Base-by-base conservation (phyloP, 2,329 filamentous ascomycete species). In the Colletotrichum plurivorum region DNA sequence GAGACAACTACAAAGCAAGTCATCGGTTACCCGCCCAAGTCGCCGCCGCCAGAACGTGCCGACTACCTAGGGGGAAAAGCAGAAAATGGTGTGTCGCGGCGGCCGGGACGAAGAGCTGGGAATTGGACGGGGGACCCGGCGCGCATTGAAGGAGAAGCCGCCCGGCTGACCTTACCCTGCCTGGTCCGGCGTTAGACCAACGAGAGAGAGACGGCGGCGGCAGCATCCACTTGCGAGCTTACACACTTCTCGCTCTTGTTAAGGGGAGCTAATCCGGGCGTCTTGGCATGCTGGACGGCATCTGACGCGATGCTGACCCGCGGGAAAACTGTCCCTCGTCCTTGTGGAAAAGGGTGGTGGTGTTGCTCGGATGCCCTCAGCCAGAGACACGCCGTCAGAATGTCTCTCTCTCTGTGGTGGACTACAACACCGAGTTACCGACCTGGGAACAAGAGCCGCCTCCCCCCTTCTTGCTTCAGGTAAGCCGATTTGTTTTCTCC, bases 331-430 rank as follows among this genome's bases (percentile, higher is more conserved):
- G 41, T 41, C 41, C 41, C 4, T 43, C 16, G 15, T 41, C 41
- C 13, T 43, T 13, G 13, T 43, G 41, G 2, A 36, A 36, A 36
- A 36, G 2, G 31, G 31, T 36, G 31, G 31, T 49, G n/a, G n/a
- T 49, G 46, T 20, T 55, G 27, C 18, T 41, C 52, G 52, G 27
- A 18, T 56, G 22, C 22, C 25, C 41, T 68, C 60, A 54, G 62
- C 54, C 51, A 55, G 57, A 55, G 57, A 66, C 62, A 69, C 51
- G 27, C 48, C 62, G 48, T 61, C 67, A 69, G 62, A 69, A 69
- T 69, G 67, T 69, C 67, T 69, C 55, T 36, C 8, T 65, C 48
- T 69, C 55, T 69, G 49, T 69, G 54, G 57, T 7, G 16, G 27
- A 36, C 31, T 10, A 36, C 52, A 18, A 9, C 18, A 18, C 46